Evolutionary conservation across 306 rosid species (phyloP).

Genomic region (Sophora flavescens): DNA sequence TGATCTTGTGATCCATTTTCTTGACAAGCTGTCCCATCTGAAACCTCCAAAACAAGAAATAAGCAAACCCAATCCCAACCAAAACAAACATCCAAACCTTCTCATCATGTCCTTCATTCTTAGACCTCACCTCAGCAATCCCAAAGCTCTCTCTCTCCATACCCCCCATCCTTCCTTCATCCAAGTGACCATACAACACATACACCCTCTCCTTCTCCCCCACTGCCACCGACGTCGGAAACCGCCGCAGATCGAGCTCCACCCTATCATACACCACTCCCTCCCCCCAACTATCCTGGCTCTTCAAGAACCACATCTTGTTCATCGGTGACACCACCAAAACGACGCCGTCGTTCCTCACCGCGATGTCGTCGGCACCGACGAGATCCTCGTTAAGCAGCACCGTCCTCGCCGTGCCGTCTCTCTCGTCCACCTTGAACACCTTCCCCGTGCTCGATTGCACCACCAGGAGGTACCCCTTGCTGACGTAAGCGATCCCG

Average conservation of each 20-base stretch:
- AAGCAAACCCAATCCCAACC: constrained; percentile 73
- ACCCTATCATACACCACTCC: constrained; percentile 64
- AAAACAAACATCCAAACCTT: constrained; percentile 68
- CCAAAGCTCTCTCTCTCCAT: constrained; percentile 62
- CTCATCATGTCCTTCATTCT: constrained; percentile 65
- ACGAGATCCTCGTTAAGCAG: constrained; percentile 57
- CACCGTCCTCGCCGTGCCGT: constrained; percentile 69
- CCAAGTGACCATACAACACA: constrained; percentile 73
- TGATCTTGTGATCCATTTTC: constrained; percentile 66
- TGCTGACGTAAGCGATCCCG: constrained; percentile 77
- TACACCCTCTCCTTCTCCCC: constrained; percentile 65
- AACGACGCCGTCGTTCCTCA: constrained; percentile 61
- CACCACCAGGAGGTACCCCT: constrained; percentile 84
- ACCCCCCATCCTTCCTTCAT: constrained; percentile 58
- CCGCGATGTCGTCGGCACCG: constrained; percentile 66
- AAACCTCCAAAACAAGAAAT: constrained; percentile 87
- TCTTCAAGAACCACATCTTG: constrained; percentile 72
- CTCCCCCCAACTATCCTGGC: constrained; percentile 76
- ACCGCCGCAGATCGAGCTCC: constrained; percentile 59
- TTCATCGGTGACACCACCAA: constrained; percentile 59
- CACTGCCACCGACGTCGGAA: constrained; percentile 64
- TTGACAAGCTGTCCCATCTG: constrained; percentile 76
- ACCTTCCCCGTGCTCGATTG: constrained; percentile 79
- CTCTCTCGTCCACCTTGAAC: constrained; percentile 72
- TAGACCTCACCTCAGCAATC: constrained; percentile 69